phyloP scores from a whole-genome alignment of 768 basidiomycete species.

The Cyclocybe aegerita region DNA sequence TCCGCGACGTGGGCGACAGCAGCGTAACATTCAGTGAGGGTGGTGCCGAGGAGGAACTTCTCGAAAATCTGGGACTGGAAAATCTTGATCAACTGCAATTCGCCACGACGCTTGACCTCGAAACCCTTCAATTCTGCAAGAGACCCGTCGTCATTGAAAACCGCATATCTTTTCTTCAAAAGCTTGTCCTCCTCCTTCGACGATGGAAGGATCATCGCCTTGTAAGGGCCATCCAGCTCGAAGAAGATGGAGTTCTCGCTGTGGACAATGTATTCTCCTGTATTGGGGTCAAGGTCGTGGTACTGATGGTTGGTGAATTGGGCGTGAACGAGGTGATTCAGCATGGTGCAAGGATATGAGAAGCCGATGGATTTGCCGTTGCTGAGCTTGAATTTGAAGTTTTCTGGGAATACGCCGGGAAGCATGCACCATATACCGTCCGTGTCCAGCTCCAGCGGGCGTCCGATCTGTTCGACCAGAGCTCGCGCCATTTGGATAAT shows the following conservation, averaged over 20 bases:
- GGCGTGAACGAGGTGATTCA: slow-evolving; percentile 95
- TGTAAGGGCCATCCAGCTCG: slow-evolving; percentile 97
- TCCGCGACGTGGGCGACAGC: slow-evolving; percentile 93
- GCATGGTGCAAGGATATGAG: slow-evolving; percentile 99
- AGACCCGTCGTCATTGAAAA: slow-evolving; percentile 96
- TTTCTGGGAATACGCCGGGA: slow-evolving; percentile 95
- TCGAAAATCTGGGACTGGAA: slow-evolving; percentile 99
- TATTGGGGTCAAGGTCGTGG: slow-evolving; percentile 84
- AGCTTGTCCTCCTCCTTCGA: slow-evolving; percentile 99
- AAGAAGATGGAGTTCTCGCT: slow-evolving; percentile 99
- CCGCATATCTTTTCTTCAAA: slow-evolving; percentile 97
- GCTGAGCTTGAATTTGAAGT: slow-evolving; percentile 91
- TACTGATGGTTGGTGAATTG: slow-evolving; percentile 98
- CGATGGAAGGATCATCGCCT: slow-evolving; percentile 97
- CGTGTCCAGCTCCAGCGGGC: slow-evolving; percentile 95
- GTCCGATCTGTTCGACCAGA: slow-evolving; percentile 95
- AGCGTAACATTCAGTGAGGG: slow-evolving; percentile 93
- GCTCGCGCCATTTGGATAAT: slow-evolving; percentile 99
- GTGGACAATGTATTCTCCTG: slow-evolving; percentile 81
- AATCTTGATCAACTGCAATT: slow-evolving; percentile 97
- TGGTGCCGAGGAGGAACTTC: slow-evolving; percentile 91
- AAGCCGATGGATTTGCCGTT: slow-evolving; percentile 86
- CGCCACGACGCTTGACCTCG: slow-evolving; percentile 97
- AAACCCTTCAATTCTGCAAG: slow-evolving; percentile 99
- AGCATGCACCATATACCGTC: slow-evolving; percentile 99